Evolutionary conservation across 805 yeast species (phyloP).

Genomic region (Metschnikowia corniflorae): DNA sequence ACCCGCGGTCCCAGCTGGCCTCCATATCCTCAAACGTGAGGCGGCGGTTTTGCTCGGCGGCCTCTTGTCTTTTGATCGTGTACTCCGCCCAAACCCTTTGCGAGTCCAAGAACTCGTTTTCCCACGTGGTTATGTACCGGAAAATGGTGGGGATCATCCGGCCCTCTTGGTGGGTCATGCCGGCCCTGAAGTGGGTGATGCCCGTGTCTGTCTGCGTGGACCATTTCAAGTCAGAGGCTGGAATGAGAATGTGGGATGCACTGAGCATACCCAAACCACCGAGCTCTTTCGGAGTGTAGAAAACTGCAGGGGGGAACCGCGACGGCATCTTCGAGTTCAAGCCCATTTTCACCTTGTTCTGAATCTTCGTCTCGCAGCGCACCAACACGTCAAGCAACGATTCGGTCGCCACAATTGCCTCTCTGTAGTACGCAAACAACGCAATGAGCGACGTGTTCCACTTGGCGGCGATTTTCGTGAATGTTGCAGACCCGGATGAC

Average conservation of each 20-base stretch:
- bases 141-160: constrained; percentile 89
- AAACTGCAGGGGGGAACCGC: constrained; percentile 97
- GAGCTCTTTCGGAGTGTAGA: constrained; percentile 93
- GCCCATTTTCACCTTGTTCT: constrained; percentile 91
- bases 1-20: constrained; percentile 93
- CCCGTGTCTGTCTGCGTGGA: constrained; percentile 93
- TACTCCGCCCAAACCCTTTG: constrained; percentile 98
- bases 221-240: constrained; percentile 89
- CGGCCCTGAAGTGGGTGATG: constrained; percentile 88
- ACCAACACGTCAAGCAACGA: constrained; percentile 76
- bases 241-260: constrained; percentile 93
- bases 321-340: constrained; percentile 98
- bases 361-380: constrained; percentile 88
- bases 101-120: constrained; percentile 89
- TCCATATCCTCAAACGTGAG: constrained; percentile 91
- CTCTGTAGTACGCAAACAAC: constrained; percentile 85
- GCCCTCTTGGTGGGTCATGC: constrained; percentile 79
- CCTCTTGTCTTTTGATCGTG: constrained; percentile 84
- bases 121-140: constrained; percentile 94
- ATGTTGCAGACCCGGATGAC: constrained; percentile 95
- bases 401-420: constrained; percentile 85
- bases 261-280: constrained; percentile 98
- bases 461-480: constrained; percentile 87
- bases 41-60: constrained; percentile 78
- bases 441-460: constrained; percentile 94